These are phyloP conservation scores for Hypoxylon lienhwacheense DNA, from an alignment of 495 filamentous ascomycete genomes.

Conservation along the genomic window DNA sequence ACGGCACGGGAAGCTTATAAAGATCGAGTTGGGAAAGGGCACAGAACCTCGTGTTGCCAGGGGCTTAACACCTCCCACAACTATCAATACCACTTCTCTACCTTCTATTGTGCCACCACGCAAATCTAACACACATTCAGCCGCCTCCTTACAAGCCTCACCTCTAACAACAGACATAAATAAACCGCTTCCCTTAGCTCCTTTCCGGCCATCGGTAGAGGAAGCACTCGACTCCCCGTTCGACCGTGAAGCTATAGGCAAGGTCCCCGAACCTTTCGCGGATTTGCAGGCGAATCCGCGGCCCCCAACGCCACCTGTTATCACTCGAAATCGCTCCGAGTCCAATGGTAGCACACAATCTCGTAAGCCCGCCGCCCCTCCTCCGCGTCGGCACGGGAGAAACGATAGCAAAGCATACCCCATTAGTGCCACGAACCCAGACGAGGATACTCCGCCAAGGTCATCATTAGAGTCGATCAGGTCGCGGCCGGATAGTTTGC, in stretches of 20 bases:
- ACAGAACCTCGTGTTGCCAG: slow-evolving; percentile 26
- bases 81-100: slow-evolving; percentile 25
- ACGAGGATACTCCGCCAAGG: slow-evolving; percentile 42
- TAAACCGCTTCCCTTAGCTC: slow-evolving; percentile 51
- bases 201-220: slow-evolving; percentile 45
- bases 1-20: slow-evolving; percentile 71
- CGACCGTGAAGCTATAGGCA: slow-evolving; percentile 51
- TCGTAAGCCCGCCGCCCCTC: slow-evolving; percentile 51
- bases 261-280: slow-evolving; percentile 43
- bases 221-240: slow-evolving; percentile 46
- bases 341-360: slow-evolving; percentile 37
- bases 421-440: slow-evolving; percentile 26
- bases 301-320: slow-evolving; percentile 37
- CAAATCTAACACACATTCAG: slow-evolving; percentile 23
- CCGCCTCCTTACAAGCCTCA: slow-evolving; percentile 7
- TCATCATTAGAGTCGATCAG: slow-evolving; percentile 49
- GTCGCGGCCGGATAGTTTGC: slow-evolving; percentile 47
- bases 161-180: slow-evolving; percentile 48
- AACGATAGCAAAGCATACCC: slow-evolving; percentile 43
- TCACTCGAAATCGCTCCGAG: slow-evolving; percentile 38
- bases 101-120: slow-evolving; percentile 32
- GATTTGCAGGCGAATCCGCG: slow-evolving; percentile 35
- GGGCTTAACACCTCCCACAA: slow-evolving; percentile 30
- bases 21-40: slow-evolving; percentile 38
- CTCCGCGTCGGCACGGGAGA: slow-evolving; percentile 50